Conservation (phyloP, 495 filamentous ascomycete species). For the Penicillium flavigenum region DNA sequence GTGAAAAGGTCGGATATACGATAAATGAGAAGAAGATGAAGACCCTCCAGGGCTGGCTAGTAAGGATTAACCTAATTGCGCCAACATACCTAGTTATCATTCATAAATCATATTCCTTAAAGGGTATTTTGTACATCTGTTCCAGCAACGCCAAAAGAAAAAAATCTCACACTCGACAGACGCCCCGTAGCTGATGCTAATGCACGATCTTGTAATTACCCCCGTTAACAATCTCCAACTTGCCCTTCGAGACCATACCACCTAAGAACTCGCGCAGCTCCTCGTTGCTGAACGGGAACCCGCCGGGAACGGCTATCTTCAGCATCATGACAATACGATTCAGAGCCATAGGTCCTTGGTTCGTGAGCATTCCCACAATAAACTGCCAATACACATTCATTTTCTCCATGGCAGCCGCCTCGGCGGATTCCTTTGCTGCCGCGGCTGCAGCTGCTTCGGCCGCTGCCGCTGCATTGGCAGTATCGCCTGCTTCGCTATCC, state of each 20-base stretch:
- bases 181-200: conserved; percentile 15
- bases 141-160: not conserved
- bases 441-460: conserved; percentile 53
- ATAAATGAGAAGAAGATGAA: not conserved
- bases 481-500: conserved; percentile 35
- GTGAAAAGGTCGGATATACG: not conserved
- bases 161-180: not conserved
- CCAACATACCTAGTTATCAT: not conserved
- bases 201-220: conserved; percentile 65
- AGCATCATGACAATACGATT: conserved; percentile 89
- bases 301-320: conserved; percentile 81
- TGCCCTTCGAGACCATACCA: conserved; percentile 67
- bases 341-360: conserved; percentile 76
- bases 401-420: conserved; percentile 66
- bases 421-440: conserved; percentile 44
- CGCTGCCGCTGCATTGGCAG: conserved; percentile 42
- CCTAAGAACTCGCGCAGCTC: conserved; percentile 74
- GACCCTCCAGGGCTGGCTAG: not conserved
- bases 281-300: conserved; percentile 79
- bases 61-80: not conserved
- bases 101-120: conserved; percentile 1
- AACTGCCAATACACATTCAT: conserved; percentile 85
- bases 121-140: conserved; percentile 7
- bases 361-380: conserved; percentile 92
- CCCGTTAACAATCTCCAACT: conserved; percentile 65